Base-by-base conservation (phyloP, 306 rosid species). In the Prinsepia uniflora region DNA sequence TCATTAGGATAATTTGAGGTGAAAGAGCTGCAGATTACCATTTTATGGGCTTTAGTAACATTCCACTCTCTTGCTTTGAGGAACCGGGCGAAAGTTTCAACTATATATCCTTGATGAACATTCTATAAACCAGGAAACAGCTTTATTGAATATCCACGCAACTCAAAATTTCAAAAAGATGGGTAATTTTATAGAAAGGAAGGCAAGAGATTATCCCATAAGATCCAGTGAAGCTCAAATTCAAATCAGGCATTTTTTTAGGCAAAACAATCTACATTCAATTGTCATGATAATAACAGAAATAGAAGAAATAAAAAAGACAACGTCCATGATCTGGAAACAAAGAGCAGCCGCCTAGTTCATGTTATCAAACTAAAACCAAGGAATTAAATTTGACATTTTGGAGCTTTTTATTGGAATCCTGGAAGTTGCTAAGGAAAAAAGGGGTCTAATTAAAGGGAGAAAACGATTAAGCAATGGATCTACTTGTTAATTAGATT, bases 31-130 rank as follows among this genome's bases (percentile, higher is more conserved):
- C 8, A 52, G 67, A 85, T 72, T 76, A 89, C 98, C 98, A 93
- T 93, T 84, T 87, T 88, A 74, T 93, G 92, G 58, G 97, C 94
- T 82, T 88, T 85, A 74, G 83, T 41, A 74, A 80, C 92, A 77
- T 93, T 86, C 83, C 88, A 79, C 15, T 90, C 98, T 78, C 99
- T 90, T 58, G 99, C 99, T 81, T 80, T 94, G n/a, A 94, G 90
- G 75, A 94, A 94, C n/a, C 99, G 90, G 17, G 39, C 52, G 55
- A 88, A 73, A 52, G 90, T 90, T 78, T 93, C 97, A 11, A 79
- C 56, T 59, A 74, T 41, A 67, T 77, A 71, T 65, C 97, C 97
- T 84, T 88, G 94, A 84, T 93, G 98, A 75, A 93, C 87, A 87
- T 88, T 87, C 98, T 93, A 84, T 71, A 75, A 72, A 74, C 67